Percentiles rank a stretch among this genome's conserved stretches.
phyloP scores from a whole-genome alignment of 2,329 filamentous ascomycete species.

The Bertia moriformis region DNA sequence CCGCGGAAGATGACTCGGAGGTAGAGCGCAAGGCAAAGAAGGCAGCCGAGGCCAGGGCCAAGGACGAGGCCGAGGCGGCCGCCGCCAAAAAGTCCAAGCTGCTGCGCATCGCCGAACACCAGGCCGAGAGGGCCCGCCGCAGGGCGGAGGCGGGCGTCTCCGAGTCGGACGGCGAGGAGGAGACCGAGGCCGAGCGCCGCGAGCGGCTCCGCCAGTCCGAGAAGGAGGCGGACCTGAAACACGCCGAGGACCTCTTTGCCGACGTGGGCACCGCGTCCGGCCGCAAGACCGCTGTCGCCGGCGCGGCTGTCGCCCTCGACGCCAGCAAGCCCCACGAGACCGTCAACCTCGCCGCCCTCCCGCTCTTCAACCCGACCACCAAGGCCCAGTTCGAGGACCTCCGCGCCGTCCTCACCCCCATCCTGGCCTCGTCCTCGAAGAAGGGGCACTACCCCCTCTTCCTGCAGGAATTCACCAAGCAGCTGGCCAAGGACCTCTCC shows the following conservation, averaged over 20 bases:
- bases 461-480: conserved; percentile 79
- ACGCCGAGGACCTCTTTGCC: conserved; percentile 84
- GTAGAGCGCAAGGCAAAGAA: conserved; percentile 88
- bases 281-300: conserved; percentile 53
- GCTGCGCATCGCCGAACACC: conserved; percentile 70
- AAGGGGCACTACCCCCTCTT: conserved; percentile 85
- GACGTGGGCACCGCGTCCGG: conserved; percentile 50
- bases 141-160: conserved; percentile 36
- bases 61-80: conserved; percentile 74
- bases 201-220: conserved; percentile 66
- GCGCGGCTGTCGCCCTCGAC: conserved; percentile 54
- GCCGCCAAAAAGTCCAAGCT: conserved; percentile 83
- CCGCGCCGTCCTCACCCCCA: conserved; percentile 63
- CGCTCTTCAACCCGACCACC: conserved; percentile 77
- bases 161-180: conserved; percentile 55
- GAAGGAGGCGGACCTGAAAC: conserved; percentile 74
- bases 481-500: conserved; percentile 71
- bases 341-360: conserved; percentile 65
- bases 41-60: conserved; percentile 71
- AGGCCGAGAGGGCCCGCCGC: conserved; percentile 41
- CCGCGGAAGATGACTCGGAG: conserved; percentile 82
- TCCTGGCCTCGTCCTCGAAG: conserved; percentile 62
- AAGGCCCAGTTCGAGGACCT: conserved; percentile 76
- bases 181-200: conserved; percentile 58
- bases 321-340: conserved; percentile 60